phyloP scores from a whole-genome alignment of 768 basidiomycete genomes.

The Mycena vulgaris region DNA sequence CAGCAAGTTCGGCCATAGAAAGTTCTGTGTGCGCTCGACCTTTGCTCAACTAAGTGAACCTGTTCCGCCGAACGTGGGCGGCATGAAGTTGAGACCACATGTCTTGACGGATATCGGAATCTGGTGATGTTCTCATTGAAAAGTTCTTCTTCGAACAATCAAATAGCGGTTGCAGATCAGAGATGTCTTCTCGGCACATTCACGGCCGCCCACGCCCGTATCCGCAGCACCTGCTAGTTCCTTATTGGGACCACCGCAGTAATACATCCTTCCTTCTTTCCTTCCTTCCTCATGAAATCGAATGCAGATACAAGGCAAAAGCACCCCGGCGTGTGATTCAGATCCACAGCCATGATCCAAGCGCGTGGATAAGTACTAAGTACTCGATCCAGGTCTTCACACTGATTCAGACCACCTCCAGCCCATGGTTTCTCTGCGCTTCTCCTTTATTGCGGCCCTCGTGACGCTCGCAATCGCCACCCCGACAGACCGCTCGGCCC shows the following conservation, averaged over 20 bases:
- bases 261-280: no score
- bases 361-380: slow-evolving; percentile 28
- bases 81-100: slow-evolving; percentile 21
- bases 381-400: slow-evolving; percentile 1
- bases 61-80: slow-evolving; percentile 20
- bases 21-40: slow-evolving; percentile 20
- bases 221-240: not conserved
- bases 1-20: slow-evolving; percentile 20
- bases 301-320: slow-evolving; percentile 10
- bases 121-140: slow-evolving; percentile 17
- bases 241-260: no score
- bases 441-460: slow-evolving; percentile 27
- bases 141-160: slow-evolving; percentile 9
- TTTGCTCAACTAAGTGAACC: slow-evolving; percentile 23
- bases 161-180: slow-evolving; percentile 12
- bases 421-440: slow-evolving; percentile 9
- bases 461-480: slow-evolving; percentile 21
- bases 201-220: slow-evolving; percentile 8
- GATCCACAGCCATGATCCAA: slow-evolving; percentile 5
- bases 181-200: slow-evolving; percentile 7
- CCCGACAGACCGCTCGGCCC: slow-evolving; percentile 21
- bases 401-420: slow-evolving; percentile 12
- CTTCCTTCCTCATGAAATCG: not conserved
- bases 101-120: slow-evolving; percentile 2
- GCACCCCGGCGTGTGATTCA: slow-evolving; percentile 26